Conservation (phyloP, 495 filamentous ascomycete species). For the Aspergillus leporis region DNA sequence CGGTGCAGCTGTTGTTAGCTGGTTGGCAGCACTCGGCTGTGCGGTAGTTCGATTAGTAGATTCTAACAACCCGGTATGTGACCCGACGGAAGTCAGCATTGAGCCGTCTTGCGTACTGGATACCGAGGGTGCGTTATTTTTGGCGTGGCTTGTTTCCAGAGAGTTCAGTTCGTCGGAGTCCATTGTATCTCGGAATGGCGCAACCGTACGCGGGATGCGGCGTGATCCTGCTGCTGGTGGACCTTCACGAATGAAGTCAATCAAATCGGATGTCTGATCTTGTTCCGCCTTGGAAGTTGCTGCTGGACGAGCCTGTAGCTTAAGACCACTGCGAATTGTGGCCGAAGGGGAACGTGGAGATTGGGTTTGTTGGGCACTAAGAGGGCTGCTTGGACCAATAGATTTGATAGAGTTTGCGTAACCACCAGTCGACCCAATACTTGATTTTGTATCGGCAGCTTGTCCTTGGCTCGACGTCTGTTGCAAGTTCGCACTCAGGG, state of each 20-base stretch:
- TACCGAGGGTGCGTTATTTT: constrained; percentile 34
- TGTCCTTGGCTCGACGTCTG: constrained; percentile 41
- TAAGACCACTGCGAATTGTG: constrained; percentile 32
- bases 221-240: constrained; percentile 59
- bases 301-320: constrained; percentile 73
- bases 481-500: constrained; percentile 24
- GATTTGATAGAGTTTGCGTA: constrained; percentile 86
- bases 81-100: constrained; percentile 54
- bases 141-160: constrained; percentile 32
- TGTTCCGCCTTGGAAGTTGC: constrained; percentile 58
- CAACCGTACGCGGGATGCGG: constrained; percentile 78
- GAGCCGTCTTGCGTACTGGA: constrained; percentile 47
- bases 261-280: constrained; percentile 77
- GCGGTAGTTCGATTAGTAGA: constrained; percentile 28
- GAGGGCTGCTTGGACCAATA: constrained; percentile 26
- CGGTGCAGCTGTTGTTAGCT: constrained; percentile 16
- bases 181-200: constrained; percentile 81
- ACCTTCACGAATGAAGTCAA: constrained; percentile 90
- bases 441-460: constrained; percentile 66
- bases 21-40: constrained; percentile 16
- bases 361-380: neutral
- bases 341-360: constrained; percentile 17
- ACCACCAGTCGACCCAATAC: constrained; percentile 66
- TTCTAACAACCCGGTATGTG: constrained; percentile 58
- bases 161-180: constrained; percentile 74